Evolutionary conservation across 2,329 filamentous ascomycete species (phyloP).

Genomic region (Trichophyton schoenleinii): DNA sequence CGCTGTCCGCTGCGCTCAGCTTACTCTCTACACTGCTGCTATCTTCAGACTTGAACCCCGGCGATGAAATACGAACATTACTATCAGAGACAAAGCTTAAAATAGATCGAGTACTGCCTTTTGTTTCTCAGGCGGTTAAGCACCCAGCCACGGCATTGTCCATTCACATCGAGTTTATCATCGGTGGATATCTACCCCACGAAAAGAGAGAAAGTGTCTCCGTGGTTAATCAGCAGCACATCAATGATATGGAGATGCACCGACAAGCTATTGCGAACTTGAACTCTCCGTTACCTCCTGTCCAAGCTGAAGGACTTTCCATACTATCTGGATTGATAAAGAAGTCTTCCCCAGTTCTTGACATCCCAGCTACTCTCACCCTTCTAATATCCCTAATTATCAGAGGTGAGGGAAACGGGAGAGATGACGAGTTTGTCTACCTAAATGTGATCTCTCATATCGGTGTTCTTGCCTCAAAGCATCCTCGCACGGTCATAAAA

Average conservation of each 20-base stretch:
- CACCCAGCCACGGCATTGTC: conserved; percentile 30
- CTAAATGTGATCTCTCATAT: conserved; percentile 33
- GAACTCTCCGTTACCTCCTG: conserved; percentile 29
- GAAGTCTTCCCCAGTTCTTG: conserved; percentile 31
- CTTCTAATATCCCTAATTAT: conserved; percentile 30
- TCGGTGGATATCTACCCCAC: conserved; percentile 17
- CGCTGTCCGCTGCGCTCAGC: conserved; percentile 31
- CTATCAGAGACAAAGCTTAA: conserved; percentile 25
- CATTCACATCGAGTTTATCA: conserved; percentile 32
- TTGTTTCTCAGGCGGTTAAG: conserved; percentile 22
- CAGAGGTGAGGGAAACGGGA: conserved; percentile 24
- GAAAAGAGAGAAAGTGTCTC: conserved; percentile 9
- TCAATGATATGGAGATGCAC: conserved; percentile 29
- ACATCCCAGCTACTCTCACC: conserved; percentile 31
- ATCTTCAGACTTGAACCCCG: conserved; percentile 28
- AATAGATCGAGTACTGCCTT: conserved; percentile 25
- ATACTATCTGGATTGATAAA: conserved; percentile 28
- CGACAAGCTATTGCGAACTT: conserved; percentile 31
- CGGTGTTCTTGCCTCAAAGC: conserved; percentile 28
- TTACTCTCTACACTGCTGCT: conserved; percentile 32
- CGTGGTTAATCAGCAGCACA: conserved; percentile 15
- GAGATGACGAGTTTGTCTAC: conserved; percentile 32
- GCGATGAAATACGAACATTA: conserved; percentile 19
- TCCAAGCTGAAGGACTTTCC: conserved; percentile 34
- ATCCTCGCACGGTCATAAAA: conserved; percentile 31